Conservation (phyloP, 2,329 filamentous ascomycete genomes). For the Xylaria sp. region DNA sequence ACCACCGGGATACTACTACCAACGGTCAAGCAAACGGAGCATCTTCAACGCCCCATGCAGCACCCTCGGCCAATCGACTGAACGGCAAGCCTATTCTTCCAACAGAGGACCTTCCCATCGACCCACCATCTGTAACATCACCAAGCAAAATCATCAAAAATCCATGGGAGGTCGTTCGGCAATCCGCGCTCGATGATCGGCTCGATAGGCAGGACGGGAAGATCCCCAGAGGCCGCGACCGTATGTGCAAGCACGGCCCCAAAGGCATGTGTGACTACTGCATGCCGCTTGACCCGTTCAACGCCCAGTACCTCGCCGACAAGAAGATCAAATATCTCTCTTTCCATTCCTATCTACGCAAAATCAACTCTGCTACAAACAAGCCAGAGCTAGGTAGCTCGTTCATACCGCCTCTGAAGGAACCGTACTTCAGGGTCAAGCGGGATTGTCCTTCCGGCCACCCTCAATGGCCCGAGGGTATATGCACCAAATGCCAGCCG, state of each 20-base stretch:
- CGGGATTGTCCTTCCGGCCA: constrained; percentile 92
- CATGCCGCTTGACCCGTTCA: constrained; percentile 95
- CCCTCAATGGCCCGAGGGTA: constrained; percentile 92
- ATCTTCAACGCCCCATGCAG: constrained; percentile 47
- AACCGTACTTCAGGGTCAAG: constrained; percentile 91
- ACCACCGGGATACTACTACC: constrained; percentile 59
- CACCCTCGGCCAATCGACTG: constrained; percentile 69
- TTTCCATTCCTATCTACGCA: constrained; percentile 92
- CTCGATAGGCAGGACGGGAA: constrained; percentile 89
- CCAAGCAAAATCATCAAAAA: constrained; percentile 77
- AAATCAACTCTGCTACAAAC: constrained; percentile 96
- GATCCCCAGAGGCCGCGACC: constrained; percentile 48
- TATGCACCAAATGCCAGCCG: constrained; percentile 97
- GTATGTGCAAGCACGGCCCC: constrained; percentile 89
- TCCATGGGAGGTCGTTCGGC: constrained; percentile 90
- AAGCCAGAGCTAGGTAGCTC: constrained; percentile 93
- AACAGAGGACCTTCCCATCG: constrained; percentile 72
- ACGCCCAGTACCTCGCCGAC: constrained; percentile 86
- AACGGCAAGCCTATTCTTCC: constrained; percentile 79
- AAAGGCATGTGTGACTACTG: constrained; percentile 99
- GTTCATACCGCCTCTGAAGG: constrained; percentile 93
- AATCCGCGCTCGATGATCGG: constrained; percentile 86
- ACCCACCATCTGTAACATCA: constrained; percentile 65
- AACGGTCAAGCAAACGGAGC: constrained; percentile 54
- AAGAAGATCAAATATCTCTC: constrained; percentile 99